Evolutionary conservation across 305 asterid genomes (phyloP).

Genomic region (Ajuga reptans): DNA sequence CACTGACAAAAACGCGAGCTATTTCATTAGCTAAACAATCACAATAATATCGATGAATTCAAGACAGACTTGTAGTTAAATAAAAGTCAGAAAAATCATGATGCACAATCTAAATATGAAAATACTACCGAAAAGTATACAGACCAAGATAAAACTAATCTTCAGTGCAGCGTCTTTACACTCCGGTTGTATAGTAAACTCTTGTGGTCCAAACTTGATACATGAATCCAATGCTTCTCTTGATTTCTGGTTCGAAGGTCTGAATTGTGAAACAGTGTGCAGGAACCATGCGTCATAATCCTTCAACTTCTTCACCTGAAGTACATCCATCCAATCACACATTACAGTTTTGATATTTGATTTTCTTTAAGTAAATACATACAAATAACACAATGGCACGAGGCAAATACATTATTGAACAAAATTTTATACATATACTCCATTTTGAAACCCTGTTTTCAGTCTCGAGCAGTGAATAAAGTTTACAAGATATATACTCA

Average conservation of each 20-base stretch:
- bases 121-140: not conserved
- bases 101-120: not conserved
- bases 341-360: not conserved
- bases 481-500: too few species aligned
- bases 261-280: constrained; percentile 49
- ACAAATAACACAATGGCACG: too few species aligned
- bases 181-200: constrained; percentile 45
- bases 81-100: not conserved
- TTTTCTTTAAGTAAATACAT: not conserved
- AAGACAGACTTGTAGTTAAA: not conserved
- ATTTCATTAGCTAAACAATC: constrained; percentile 13
- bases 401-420: too few species aligned
- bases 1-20: constrained; percentile 36
- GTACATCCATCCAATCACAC: constrained; percentile 14
- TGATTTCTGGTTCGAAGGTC: constrained; percentile 59
- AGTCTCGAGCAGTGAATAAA: too few species aligned
- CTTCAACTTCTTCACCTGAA: constrained; percentile 64
- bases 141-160: constrained; percentile 65
- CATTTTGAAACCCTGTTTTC: too few species aligned
- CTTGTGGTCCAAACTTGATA: constrained; percentile 56
- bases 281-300: constrained; percentile 69
- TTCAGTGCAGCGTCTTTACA: constrained; percentile 57
- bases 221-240: constrained; percentile 67
- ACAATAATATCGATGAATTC: not conserved
- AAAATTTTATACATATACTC: not conserved